A percentile compares a stretch with the other conserved stretches of the same genome.
Evolutionary conservation across 495 filamentous ascomycete species (phyloP).

Genomic region (Aspergillus olivimuriae): DNA sequence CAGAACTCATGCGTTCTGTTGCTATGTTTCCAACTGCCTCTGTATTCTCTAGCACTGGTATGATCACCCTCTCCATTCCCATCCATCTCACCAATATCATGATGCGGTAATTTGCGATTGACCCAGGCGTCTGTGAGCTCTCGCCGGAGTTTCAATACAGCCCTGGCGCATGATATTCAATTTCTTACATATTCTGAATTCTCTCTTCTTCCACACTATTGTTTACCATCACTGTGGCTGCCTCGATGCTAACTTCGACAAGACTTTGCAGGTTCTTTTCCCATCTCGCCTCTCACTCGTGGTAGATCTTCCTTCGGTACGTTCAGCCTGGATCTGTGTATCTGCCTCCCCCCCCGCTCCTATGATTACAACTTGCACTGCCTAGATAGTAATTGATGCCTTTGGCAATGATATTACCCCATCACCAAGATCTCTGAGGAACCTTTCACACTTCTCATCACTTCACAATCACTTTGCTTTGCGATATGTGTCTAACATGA

Average conservation of each 20-base stretch:
- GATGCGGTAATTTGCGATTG: conserved; percentile 99
- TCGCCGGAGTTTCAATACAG: conserved; percentile 81
- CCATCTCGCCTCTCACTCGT: background rate
- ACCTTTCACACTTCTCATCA: conserved; percentile 10
- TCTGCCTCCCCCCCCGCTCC: conserved; percentile 28
- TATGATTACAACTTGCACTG: conserved; percentile 67
- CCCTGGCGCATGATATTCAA: conserved; percentile 70
- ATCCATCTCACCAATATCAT: conserved; percentile 34
- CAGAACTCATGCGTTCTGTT: background rate
- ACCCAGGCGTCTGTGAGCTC: conserved; percentile 71
- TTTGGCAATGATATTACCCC: conserved; percentile 57
- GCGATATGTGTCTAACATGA: conserved; percentile 23
- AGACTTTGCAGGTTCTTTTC: conserved; percentile 15
- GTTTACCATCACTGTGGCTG: background rate
- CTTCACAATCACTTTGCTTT: conserved; percentile 11
- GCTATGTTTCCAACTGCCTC: background rate
- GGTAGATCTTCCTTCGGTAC: conserved; percentile 7
- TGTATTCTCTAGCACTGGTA: conserved; percentile 17
- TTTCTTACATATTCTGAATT: conserved; percentile 98
- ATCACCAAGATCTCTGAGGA: conserved; percentile 88
- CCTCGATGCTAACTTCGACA: conserved; percentile 20
- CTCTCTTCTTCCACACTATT: conserved; percentile 6
- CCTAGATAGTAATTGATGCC: conserved; percentile 84
- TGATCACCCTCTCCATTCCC: conserved; percentile 7
- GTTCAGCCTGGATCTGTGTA: conserved; percentile 4